Conservation (phyloP, 140 eudicot genomes). For the Senecio squalidus region DNA sequence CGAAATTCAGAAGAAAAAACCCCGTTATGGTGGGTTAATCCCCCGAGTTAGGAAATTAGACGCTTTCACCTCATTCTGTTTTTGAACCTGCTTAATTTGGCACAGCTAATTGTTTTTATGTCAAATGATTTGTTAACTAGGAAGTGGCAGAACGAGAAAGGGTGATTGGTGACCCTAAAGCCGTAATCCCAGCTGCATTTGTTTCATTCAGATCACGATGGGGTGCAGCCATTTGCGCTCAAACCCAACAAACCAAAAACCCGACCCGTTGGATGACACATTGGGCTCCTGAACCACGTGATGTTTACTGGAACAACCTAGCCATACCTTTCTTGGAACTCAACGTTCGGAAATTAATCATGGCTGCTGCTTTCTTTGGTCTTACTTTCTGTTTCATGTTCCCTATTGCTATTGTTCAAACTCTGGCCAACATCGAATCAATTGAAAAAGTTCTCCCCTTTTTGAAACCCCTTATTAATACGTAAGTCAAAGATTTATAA, state of each 20-base stretch:
- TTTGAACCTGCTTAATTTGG: neutral
- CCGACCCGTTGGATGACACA: slow-evolving; percentile 87
- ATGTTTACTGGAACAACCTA: slow-evolving; percentile 87
- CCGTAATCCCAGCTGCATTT: slow-evolving; percentile 94
- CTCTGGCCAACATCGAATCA: slow-evolving; percentile 88
- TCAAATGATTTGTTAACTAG: slow-evolving; percentile 25
- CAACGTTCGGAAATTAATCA: slow-evolving; percentile 56
- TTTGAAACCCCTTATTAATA: slow-evolving; percentile 55
- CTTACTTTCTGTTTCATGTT: slow-evolving; percentile 84
- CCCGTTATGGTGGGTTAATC: neutral
- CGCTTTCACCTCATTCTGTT: neutral
- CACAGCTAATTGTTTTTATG: neutral
- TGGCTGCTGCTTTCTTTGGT: slow-evolving; percentile 66
- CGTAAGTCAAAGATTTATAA: slow-evolving; percentile 35
- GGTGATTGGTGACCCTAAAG: slow-evolving; percentile 73
- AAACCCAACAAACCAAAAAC: slow-evolving; percentile 80
- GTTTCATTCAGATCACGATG: slow-evolving; percentile 88
- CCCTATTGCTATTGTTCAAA: slow-evolving; percentile 89
- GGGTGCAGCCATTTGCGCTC: slow-evolving; percentile 99
- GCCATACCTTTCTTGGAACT: slow-evolving; percentile 89
- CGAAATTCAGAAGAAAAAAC: no score
- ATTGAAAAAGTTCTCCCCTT: slow-evolving; percentile 79
- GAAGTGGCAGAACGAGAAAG: slow-evolving; percentile 73
- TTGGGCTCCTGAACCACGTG: slow-evolving; percentile 99
- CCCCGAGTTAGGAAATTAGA: neutral